Percentiles rank a stretch among this genome's conserved stretches.
phyloP scores from a whole-genome alignment of 768 basidiomycete genomes.

The Leucosporidium scottii region DNA sequence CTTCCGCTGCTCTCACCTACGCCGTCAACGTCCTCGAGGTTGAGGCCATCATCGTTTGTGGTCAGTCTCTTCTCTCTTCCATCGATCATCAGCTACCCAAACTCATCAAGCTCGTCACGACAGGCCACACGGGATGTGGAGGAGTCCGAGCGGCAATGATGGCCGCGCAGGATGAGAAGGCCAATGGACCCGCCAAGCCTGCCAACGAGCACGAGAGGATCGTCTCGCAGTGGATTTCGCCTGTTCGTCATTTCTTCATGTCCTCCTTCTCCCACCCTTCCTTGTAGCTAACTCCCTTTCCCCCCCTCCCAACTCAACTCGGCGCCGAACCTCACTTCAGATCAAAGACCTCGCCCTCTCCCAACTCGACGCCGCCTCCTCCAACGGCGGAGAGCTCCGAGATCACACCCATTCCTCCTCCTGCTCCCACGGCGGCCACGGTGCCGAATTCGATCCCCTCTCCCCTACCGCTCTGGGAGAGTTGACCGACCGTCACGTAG shows the following conservation, averaged over 20 bases:
- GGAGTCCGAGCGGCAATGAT: slow-evolving; percentile 30
- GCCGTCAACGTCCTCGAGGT: slow-evolving; percentile 36
- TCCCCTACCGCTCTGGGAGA: slow-evolving; percentile 12
- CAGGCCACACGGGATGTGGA: slow-evolving; percentile 34
- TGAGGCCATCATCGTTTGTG: slow-evolving; percentile 37
- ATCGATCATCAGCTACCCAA: too few relatives aligned
- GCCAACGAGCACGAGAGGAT: slow-evolving; percentile 14
- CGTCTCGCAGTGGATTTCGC: slow-evolving; percentile 30
- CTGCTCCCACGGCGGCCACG: background rate
- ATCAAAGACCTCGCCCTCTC: slow-evolving; percentile 25
- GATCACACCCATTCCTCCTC: background rate
- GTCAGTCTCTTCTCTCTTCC: slow-evolving; percentile 1
- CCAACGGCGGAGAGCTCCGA: background rate
- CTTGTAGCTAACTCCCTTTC: background rate
- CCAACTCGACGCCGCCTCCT: slow-evolving; percentile 11
- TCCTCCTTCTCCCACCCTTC: background rate
- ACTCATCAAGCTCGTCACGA: too few relatives aligned
- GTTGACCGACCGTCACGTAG: slow-evolving; percentile 28
- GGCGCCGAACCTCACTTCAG: background rate
- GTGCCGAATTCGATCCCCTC: slow-evolving; percentile 12
- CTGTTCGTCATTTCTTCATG: slow-evolving; percentile 14
- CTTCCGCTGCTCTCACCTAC: slow-evolving; percentile 34
- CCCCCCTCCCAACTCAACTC: background rate
- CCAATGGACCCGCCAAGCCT: background rate
- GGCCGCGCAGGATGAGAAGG: slow-evolving; percentile 15